Evolutionary conservation across 148 eudicot genomes (phyloP), one percentile per base, ranked within the genome.

Genomic region (Cornus controversa): DNA sequence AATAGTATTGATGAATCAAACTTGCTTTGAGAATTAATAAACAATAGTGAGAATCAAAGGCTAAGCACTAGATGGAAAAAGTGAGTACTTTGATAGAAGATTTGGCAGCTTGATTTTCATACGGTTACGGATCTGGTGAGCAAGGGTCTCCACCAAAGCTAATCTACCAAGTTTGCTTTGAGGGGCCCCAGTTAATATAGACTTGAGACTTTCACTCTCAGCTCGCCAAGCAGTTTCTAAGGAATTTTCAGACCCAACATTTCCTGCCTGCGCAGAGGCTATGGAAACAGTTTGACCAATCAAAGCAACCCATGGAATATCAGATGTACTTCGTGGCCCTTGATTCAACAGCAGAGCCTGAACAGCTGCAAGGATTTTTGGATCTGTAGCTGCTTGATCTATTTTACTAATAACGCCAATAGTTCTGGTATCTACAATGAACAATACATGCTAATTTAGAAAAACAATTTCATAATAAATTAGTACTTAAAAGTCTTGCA

Each of bases 141-240:
- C 97, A 80, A 96, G 80, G 66, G 97, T 81, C 80, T 96, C 99
- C 78, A 96, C 97, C 88, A 96, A 88, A 75, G 99, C 97, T 78
- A 96, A 27, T 78, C 99, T 90, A 58, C 99, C 99, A 75, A 96
- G 97, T 89, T 93, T 96, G 79, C 75, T 87, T 82, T 89, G 98
- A 65, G 99, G 98, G 68, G 97, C 94, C 74, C 98, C 97, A 5
- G 97, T 90, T 71, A 96, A 82, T 53, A 92, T 96, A 25, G 98
- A 93, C 86, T 96, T 96, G 25, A 96, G 85, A 71, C 97, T 91
- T 82, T 96, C 99, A 83, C 90, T 92, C 89, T 96, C 99, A 82
- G 97, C 99, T 67, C 92, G 91, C 99, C 98, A 96, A 73, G 99
- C 99, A 83, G 98, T 90, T 87, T 93, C 98, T 50, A 96, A 79